Conservation (phyloP, 331 rosid genomes). For the Telfairia occidentalis region DNA sequence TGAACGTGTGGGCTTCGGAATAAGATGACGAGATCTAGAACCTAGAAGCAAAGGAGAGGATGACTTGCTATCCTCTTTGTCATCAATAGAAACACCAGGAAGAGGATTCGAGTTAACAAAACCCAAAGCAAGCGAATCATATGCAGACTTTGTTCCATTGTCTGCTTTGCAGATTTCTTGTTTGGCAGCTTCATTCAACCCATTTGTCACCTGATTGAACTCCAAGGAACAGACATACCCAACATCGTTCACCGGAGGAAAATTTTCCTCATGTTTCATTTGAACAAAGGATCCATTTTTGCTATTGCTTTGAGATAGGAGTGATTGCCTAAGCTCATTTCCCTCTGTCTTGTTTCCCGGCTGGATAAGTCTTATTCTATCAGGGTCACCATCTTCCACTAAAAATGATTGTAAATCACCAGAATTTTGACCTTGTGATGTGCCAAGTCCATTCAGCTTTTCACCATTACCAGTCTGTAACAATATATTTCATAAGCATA, state of each 20-base stretch:
- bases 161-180: constrained; percentile 42
- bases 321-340: constrained; percentile 51
- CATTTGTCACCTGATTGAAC: constrained; percentile 38
- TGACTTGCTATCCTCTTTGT: constrained; percentile 51
- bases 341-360: constrained; percentile 33
- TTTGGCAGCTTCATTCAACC: constrained; percentile 48
- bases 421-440: constrained; percentile 31
- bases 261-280: constrained; percentile 51
- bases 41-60: constrained; percentile 49
- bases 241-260: constrained; percentile 37
- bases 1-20: constrained; percentile 82
- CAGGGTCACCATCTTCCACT: constrained; percentile 33
- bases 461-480: constrained; percentile 46
- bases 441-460: constrained; percentile 39
- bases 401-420: constrained; percentile 32
- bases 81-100: constrained; percentile 37
- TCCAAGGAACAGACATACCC: constrained; percentile 40
- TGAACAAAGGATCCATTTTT: constrained; percentile 36
- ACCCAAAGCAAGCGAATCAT: constrained; percentile 60
- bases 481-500: constrained; percentile 19
- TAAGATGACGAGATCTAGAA: constrained; percentile 64
- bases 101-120: constrained; percentile 42
- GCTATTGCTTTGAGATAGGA: constrained; percentile 47
- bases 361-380: constrained; percentile 31
- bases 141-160: constrained; percentile 37